Base-by-base conservation (phyloP, 2,329 filamentous ascomycete species). In the Periglandula ipomoeae region DNA sequence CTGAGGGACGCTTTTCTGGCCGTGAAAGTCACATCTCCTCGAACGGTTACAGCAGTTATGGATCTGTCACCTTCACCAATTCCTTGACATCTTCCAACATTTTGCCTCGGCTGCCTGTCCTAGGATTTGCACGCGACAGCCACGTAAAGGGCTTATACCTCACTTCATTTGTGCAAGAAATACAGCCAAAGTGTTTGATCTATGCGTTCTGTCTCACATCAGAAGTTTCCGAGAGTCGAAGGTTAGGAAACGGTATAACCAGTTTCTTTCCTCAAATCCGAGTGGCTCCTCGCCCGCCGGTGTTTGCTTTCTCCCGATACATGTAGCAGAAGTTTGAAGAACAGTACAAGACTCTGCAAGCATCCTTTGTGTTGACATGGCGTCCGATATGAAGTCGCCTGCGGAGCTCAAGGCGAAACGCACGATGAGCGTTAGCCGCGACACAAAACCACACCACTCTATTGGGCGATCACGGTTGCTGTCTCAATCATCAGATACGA, bases 401-500 rank as follows among this genome's bases (percentile, higher is more conserved):
- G 9, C 39, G 20, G 22, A 30, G 46, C 58, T 70, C 59, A 76
- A 76, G 57, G 64, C 66, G 22, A 69, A 70, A 53, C 71, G 73
- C 22, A 69, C 73, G 7, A 50, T 55, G n/a, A 59, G 58, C 50
- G 57, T 79, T 58, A 75, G 74, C 55, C 71, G 75, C 48, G 76
- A 80, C 56, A 71, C 72, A 20, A 77, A 79, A 54, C 61, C 79
- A 15, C 70, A 71, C 34, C 70, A 74, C 23, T 71, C 75, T 30
- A 73, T 75, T 55, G 20, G 15, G 20, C 79, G 78, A 56, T 67
- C 73, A 41, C 67, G 76, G 23, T 76, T 79, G 56, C n/a, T n/a
- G n/a, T n/a, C n/a, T n/a, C n/a, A n/a, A n/a, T n/a, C 73, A 57
- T 61, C 60, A 19, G 63, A 58, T 58, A 75, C 81, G 55, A 76